Evolutionary conservation across 78 protist species (phyloP).

Genomic region (Dictyostelium brefeldianum): DNA sequence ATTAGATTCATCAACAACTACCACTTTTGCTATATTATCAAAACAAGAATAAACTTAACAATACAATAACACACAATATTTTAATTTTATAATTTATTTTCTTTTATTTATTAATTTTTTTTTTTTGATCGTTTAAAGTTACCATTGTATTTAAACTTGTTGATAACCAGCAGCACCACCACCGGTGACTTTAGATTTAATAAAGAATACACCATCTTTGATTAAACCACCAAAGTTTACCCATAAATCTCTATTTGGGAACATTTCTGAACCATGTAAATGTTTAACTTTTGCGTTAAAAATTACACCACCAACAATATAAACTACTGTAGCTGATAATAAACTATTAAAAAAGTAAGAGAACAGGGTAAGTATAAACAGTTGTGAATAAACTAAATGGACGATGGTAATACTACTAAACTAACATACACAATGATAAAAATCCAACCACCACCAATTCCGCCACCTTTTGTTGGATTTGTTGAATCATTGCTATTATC

Average conservation of each 20-base stretch:
- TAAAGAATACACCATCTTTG: conserved; percentile 59
- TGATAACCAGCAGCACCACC: neutral
- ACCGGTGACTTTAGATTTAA: conserved; percentile 23
- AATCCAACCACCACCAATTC: conserved; percentile 78
- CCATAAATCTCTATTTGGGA: conserved; percentile 58
- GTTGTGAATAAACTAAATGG: neutral
- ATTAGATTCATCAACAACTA: neutral
- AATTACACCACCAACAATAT: conserved; percentile 38
- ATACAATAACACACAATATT: too few relatives aligned
- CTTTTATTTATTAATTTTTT: too few relatives aligned
- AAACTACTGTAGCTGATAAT: neutral
- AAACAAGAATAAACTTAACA: too few relatives aligned
- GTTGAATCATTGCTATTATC: too few relatives aligned
- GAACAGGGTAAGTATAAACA: neutral
- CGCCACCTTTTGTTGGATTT: conserved; percentile 13
- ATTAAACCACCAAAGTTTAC: neutral
- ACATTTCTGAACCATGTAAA: neutral
- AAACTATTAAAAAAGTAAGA: conserved; percentile 11
- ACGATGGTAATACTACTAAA: too few relatives aligned
- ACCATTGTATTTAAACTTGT: neutral
- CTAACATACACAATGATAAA: conserved; percentile 68
- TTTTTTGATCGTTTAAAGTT: too few relatives aligned
- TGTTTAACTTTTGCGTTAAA: conserved; percentile 25
- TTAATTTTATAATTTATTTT: too few relatives aligned
- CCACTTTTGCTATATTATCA: too few relatives aligned